These are phyloP conservation scores for Camellia oleifera DNA, from an alignment of 179 eudicot species.

Conservation along the genomic window DNA sequence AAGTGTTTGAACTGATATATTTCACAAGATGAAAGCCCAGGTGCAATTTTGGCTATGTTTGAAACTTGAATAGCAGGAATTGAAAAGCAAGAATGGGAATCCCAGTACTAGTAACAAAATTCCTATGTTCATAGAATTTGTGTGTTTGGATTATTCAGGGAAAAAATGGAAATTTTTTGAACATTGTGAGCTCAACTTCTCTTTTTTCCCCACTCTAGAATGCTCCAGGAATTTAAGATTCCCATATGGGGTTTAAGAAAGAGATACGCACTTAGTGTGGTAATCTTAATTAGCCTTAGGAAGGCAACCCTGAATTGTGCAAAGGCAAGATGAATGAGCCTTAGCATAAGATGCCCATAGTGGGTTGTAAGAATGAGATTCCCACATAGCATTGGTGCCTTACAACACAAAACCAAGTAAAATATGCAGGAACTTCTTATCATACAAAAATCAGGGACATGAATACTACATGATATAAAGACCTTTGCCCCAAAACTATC, in stretches of 20 bases:
- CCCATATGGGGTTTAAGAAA: not conserved
- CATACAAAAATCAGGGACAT: not conserved
- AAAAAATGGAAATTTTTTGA: not conserved
- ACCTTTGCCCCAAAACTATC: not conserved
- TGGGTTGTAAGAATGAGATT: not conserved
- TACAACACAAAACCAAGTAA: not conserved
- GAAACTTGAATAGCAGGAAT: no score
- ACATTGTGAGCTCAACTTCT: not conserved
- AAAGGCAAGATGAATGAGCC: not conserved
- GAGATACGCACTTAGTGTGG: not conserved
- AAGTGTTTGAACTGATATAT: no score
- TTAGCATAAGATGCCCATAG: not conserved
- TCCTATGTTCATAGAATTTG: not conserved
- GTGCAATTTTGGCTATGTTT: no score
- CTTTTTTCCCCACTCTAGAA: not conserved
- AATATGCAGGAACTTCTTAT: not conserved
- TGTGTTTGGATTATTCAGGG: not conserved
- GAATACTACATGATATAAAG: not conserved
- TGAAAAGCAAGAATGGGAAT: no score
- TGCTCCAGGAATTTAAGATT: not conserved
- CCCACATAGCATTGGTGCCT: not conserved
- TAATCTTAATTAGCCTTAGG: not conserved
- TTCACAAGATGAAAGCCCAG: no score
- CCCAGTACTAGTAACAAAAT: not conserved
- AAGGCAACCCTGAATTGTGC: not conserved